Conservation (phyloP, 768 basidiomycete species). For the Kwoniella dejecticola region DNA sequence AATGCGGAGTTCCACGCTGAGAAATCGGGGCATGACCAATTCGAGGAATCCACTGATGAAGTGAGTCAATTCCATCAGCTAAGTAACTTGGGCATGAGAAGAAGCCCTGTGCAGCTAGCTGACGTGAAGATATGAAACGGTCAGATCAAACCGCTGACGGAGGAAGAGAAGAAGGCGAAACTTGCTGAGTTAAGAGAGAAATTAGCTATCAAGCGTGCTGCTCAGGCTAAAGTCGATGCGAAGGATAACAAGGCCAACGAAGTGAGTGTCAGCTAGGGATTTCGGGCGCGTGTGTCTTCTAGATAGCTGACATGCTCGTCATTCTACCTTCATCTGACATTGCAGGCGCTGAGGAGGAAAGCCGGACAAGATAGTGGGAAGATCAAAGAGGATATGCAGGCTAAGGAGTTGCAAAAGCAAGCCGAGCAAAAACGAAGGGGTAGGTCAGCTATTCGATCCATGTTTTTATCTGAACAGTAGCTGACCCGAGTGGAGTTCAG, state of each 20-base stretch:
- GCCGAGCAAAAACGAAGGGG: slow-evolving; percentile 78
- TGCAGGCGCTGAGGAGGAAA: slow-evolving; percentile 76
- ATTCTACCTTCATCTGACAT: neutral
- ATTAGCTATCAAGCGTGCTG: slow-evolving; percentile 76
- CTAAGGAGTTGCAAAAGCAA: slow-evolving; percentile 61
- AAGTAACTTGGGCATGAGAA: neutral
- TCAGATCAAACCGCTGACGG: slow-evolving; percentile 89
- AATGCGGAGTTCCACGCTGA: slow-evolving; percentile 91
- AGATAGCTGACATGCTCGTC: neutral
- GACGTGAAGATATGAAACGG: neutral
- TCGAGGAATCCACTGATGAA: slow-evolving; percentile 94
- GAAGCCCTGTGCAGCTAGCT: slow-evolving; percentile 7
- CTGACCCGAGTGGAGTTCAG: slow-evolving; percentile 57
- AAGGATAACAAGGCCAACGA: slow-evolving; percentile 62
- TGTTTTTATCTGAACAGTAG: neutral
- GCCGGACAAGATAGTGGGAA: slow-evolving; percentile 74
- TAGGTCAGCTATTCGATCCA: slow-evolving; percentile 49
- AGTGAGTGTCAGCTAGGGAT: slow-evolving; percentile 31
- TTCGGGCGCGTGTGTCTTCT: neutral
- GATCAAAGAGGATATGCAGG: slow-evolving; percentile 73
- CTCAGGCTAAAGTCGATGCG: slow-evolving; percentile 71
- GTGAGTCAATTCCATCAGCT: slow-evolving; percentile 60
- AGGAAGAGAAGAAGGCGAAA: slow-evolving; percentile 84
- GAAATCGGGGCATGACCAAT: slow-evolving; percentile 91
- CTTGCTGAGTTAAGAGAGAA: slow-evolving; percentile 75